phyloP scores from a whole-genome alignment of 108 stramenopile species.

The Nannochloropsis gaditana region DNA sequence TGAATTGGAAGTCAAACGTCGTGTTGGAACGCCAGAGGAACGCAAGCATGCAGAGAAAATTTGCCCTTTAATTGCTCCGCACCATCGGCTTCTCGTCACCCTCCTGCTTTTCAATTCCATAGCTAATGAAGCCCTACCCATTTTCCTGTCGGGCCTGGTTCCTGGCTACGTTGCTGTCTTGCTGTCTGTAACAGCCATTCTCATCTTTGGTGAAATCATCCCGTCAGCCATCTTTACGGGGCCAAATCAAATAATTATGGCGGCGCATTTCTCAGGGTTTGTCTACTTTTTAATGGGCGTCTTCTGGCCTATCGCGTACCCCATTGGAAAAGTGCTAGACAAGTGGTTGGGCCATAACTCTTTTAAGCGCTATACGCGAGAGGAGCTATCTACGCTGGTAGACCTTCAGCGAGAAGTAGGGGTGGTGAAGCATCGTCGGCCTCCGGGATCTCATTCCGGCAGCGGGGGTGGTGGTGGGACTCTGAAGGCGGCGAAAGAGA shows the following conservation, averaged over 20 bases:
- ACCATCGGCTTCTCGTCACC: slow-evolving; percentile 84
- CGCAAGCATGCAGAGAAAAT: slow-evolving; percentile 44
- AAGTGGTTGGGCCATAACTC: slow-evolving; percentile 19
- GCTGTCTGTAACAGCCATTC: slow-evolving; percentile 77
- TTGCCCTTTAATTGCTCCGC: slow-evolving; percentile 54
- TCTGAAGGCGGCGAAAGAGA: neutral
- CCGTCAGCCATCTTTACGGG: slow-evolving; percentile 85
- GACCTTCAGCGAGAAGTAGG: slow-evolving; percentile 49
- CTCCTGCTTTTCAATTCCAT: slow-evolving; percentile 78
- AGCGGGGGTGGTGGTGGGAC: neutral
- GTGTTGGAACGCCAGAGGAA: slow-evolving; percentile 41
- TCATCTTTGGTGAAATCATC: slow-evolving; percentile 80
- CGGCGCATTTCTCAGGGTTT: slow-evolving; percentile 65
- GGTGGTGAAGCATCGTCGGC: neutral
- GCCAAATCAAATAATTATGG: slow-evolving; percentile 74
- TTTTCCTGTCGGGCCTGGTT: slow-evolving; percentile 82
- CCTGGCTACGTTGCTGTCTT: slow-evolving; percentile 71
- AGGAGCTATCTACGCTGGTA: slow-evolving; percentile 40
- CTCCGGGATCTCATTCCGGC: neutral
- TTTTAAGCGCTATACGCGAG: slow-evolving; percentile 43
- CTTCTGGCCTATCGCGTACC: slow-evolving; percentile 71
- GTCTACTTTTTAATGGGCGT: slow-evolving; percentile 69
- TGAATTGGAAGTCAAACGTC: slow-evolving; percentile 59
- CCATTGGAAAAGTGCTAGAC: slow-evolving; percentile 76
- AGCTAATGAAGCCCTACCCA: slow-evolving; percentile 70